Evolutionary conservation across 2,329 filamentous ascomycete species (phyloP).

Genomic region (Pseudopithomyces chartarum): DNA sequence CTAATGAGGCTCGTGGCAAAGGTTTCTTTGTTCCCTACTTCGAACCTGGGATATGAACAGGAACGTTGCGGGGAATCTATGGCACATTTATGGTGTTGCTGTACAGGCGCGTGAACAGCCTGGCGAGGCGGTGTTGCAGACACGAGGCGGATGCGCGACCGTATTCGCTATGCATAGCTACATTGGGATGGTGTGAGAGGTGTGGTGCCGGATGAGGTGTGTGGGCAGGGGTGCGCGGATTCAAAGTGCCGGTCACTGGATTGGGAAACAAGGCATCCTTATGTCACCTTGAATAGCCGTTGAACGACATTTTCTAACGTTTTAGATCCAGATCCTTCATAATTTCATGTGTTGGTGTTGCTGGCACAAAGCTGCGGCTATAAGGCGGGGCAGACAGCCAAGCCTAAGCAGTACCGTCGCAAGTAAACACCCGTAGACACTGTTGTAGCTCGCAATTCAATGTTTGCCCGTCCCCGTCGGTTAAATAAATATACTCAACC

Average conservation of each 20-base stretch:
- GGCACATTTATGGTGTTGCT: background rate
- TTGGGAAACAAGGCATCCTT: background rate
- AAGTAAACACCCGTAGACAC: too few relatives aligned
- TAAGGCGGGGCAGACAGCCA: too few relatives aligned
- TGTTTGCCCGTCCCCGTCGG: background rate
- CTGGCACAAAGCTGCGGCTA: too few relatives aligned
- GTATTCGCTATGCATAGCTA: constrained; percentile 5
- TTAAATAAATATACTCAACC: background rate
- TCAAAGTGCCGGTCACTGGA: background rate
- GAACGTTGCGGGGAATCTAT: background rate
- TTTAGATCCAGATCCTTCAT: too few relatives aligned
- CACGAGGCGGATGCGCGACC: background rate
- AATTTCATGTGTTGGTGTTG: too few relatives aligned
- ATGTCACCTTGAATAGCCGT: too few relatives aligned
- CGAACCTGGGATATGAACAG: too few relatives aligned
- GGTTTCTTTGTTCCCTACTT: too few relatives aligned
- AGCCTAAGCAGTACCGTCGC: too few relatives aligned
- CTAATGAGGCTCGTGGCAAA: background rate
- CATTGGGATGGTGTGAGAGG: background rate
- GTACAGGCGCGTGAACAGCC: background rate
- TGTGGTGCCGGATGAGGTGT: background rate
- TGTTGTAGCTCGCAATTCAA: too few relatives aligned
- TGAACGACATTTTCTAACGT: too few relatives aligned
- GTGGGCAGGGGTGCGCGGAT: background rate
- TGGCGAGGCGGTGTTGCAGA: constrained; percentile 4